Evolutionary conservation across 805 yeast genomes (phyloP).

Genomic region (Kuraishia piskuri): DNA sequence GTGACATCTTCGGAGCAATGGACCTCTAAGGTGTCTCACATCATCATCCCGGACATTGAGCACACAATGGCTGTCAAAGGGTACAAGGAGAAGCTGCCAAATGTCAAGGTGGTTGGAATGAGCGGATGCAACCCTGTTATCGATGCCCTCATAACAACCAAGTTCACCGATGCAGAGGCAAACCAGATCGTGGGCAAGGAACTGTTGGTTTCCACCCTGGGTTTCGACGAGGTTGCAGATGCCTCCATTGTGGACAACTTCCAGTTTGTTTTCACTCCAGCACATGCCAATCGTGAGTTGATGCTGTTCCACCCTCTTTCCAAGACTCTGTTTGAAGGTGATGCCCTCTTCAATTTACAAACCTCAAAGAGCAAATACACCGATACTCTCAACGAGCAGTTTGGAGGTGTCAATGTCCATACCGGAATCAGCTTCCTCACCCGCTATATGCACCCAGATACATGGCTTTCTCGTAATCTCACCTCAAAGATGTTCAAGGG

Average conservation of each 20-base stretch:
- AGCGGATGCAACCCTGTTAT: slow-evolving; percentile 29
- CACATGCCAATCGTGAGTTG: slow-evolving; percentile 51
- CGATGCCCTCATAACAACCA: slow-evolving; percentile 29
- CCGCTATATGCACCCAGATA: slow-evolving; percentile 31
- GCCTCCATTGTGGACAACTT: slow-evolving; percentile 21
- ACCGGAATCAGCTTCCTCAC: slow-evolving; percentile 24
- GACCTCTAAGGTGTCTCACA: slow-evolving; percentile 31
- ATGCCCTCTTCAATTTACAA: slow-evolving; percentile 51
- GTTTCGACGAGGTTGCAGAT: slow-evolving; percentile 21
- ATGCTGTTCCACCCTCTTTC: slow-evolving; percentile 38
- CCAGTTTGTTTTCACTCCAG: slow-evolving; percentile 48
- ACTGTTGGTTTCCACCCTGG: slow-evolving; percentile 15
- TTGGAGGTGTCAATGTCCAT: slow-evolving; percentile 16
- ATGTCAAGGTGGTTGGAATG: slow-evolving; percentile 45
- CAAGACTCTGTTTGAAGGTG: slow-evolving; percentile 49
- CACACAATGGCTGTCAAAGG: slow-evolving; percentile 56
- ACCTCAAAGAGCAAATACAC: slow-evolving; percentile 30
- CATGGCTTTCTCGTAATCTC: slow-evolving; percentile 25
- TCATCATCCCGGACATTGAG: slow-evolving; percentile 55
- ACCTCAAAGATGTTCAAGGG: slow-evolving; percentile 15
- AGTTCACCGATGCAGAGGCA: slow-evolving; percentile 16
- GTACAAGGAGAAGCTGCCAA: slow-evolving; percentile 41
- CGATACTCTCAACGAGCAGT: slow-evolving; percentile 34
- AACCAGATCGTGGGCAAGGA: slow-evolving; percentile 23
- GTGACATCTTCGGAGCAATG: slow-evolving; percentile 24